A percentile compares a stretch with the other conserved stretches of the same genome.
These are phyloP conservation scores for Diplotaxis tenuifolia DNA, from an alignment of 345 rosid species.

Conservation along the genomic window DNA sequence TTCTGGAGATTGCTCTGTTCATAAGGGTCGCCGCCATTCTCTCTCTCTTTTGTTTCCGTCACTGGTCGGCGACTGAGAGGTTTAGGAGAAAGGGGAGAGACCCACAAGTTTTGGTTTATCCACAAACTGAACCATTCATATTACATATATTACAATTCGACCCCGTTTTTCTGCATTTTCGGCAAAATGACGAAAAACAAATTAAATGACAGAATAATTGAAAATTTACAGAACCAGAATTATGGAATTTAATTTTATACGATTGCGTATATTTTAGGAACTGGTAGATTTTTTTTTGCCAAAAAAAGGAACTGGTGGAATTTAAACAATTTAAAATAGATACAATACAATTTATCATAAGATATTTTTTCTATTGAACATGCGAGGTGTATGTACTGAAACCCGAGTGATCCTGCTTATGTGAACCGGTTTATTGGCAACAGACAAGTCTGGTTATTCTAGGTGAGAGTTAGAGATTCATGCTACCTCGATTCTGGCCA, in stretches of 20 bases:
- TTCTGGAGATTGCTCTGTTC: conserved; percentile 36
- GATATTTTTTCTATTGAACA: no score
- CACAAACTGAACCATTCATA: neutral
- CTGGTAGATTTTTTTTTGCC: no score
- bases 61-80: conserved; percentile 29
- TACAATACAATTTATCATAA: neutral
- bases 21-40: conserved; percentile 47
- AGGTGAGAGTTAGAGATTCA: no score
- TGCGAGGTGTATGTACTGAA: no score
- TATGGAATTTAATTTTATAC: no score
- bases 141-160: neutral
- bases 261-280: no score
- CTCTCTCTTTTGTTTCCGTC: conserved; percentile 3
- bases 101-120: conserved; percentile 10
- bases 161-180: neutral
- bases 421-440: no score
- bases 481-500: no score
- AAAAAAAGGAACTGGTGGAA: neutral
- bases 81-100: neutral
- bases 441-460: no score
- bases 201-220: neutral
- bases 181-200: neutral
- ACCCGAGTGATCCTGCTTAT: no score
- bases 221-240: no score
- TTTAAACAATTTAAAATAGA: no score